A percentile compares a stretch with the other conserved stretches of the same genome.
Evolutionary conservation across 2,329 filamentous ascomycete genomes (phyloP).

Genomic region (Sarocladium oryzae): DNA sequence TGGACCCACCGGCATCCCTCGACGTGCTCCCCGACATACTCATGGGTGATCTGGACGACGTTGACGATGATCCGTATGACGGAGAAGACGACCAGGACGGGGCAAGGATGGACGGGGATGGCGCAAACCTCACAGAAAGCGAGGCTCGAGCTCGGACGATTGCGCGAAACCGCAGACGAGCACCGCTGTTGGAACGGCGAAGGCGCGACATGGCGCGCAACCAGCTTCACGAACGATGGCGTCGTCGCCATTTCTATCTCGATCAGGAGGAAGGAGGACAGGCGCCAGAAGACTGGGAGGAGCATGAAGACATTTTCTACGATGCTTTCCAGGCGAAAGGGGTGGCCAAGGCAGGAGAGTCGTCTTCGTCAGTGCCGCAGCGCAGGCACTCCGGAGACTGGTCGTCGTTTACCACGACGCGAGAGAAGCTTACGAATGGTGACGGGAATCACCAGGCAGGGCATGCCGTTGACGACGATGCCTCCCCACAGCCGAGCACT

Average conservation of each 20-base stretch:
- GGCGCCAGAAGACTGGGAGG: slow-evolving; percentile 58
- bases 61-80: slow-evolving; percentile 21
- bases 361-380: not conserved
- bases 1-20: slow-evolving; percentile 38
- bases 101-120: slow-evolving; percentile 17
- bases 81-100: slow-evolving; percentile 21
- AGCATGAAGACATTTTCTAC: slow-evolving; percentile 50
- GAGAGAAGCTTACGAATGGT: not conserved
- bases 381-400: not conserved
- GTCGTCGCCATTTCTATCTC: slow-evolving; percentile 70
- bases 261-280: slow-evolving; percentile 75
- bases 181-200: slow-evolving; percentile 32
- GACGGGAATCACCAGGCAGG: not conserved
- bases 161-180: slow-evolving; percentile 27
- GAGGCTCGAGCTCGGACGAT: slow-evolving; percentile 33
- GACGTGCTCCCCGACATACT: slow-evolving; percentile 37
- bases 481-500: too few species aligned
- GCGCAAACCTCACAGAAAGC: slow-evolving; percentile 29
- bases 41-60: slow-evolving; percentile 22
- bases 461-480: not conserved
- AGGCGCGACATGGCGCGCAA: slow-evolving; percentile 39
- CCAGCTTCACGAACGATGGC: slow-evolving; percentile 66
- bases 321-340: slow-evolving; percentile 22
- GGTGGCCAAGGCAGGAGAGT: slow-evolving; percentile 4
- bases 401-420: not conserved